Evolutionary conservation across 768 basidiomycete genomes (phyloP), one percentile per base, ranked within the genome.

Genomic region (Trametes meyenii): DNA sequence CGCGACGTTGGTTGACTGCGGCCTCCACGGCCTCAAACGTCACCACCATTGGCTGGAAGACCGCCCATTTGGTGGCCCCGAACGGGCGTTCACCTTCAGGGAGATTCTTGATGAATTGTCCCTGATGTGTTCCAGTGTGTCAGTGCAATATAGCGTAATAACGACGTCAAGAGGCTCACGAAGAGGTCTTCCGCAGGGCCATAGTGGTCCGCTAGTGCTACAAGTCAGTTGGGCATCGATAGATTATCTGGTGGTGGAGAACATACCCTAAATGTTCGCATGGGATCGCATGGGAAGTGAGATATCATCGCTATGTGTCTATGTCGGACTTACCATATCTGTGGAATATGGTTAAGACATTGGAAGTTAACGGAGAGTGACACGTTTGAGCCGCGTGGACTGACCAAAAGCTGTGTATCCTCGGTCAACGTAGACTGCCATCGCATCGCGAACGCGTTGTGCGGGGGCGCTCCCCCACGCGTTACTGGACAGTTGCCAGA

Each of bases 61-160:
- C 82, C 71, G 90, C 92, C 90, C 89, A 94, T 70, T 94, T 94
- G 1, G 92, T 93, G 4, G 88, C 90, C 23, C 89, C 88, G 21
- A 92, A 61, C 3, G 88, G 78, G 5, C 74, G 69, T n/a, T 75
- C 72, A 7, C 77, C 72, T n/a, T 75, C 69, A 12, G 79, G 71
- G 4, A 85, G 74, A 10, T 79, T 76, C 56, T 76, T 70, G 62
- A 83, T 82, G 71, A 88, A 90, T 69, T 87, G 83, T 11, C 90
- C 91, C 90, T 92, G 72, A 3, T 36, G 38, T 13, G 8, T 21
- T 11, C 33, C 1, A 36, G 38, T 17, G 7, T 45, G 50, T 33
- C 53, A 62, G 44, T 7, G 10, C n/a, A 46, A 10, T 33, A 21
- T 53, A 45, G 52, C n/a, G 52, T 50, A 42, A 36, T 33, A 21